Evolutionary conservation across 2,329 filamentous ascomycete species (phyloP).

Genomic region (Calonectria multiphialidica): DNA sequence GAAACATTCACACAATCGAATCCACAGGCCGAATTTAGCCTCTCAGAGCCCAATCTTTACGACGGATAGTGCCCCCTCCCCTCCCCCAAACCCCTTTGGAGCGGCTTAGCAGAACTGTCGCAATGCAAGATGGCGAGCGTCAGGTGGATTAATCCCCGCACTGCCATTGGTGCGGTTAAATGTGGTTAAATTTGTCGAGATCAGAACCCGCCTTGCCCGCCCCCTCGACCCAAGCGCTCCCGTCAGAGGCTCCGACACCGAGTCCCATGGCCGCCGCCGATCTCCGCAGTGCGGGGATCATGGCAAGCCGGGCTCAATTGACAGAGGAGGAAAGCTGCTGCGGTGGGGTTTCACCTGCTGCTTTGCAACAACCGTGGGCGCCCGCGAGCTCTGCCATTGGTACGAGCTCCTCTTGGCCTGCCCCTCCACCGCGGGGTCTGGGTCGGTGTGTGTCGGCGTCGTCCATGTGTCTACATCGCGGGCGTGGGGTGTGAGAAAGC

Average conservation of each 20-base stretch:
- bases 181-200: slow-evolving; percentile 25
- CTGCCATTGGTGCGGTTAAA: slow-evolving; percentile 32
- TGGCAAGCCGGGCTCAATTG: background rate
- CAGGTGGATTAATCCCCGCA: slow-evolving; percentile 10
- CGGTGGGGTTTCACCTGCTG: slow-evolving; percentile 8
- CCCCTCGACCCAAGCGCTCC: slow-evolving; percentile 23
- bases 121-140: background rate
- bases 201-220: background rate
- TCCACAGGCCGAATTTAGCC: background rate
- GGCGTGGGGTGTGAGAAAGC: slow-evolving; percentile 15
- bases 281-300: slow-evolving; percentile 27
- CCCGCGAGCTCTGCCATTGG: slow-evolving; percentile 14
- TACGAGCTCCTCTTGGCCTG: slow-evolving; percentile 14
- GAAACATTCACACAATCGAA: slow-evolving; percentile 1
- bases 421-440: slow-evolving; percentile 26
- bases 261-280: slow-evolving; percentile 21
- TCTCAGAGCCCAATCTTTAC: background rate
- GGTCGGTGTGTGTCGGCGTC: slow-evolving; percentile 20
- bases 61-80: background rate
- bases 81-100: too few species aligned
- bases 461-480: slow-evolving; percentile 10
- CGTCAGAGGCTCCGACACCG: slow-evolving; percentile 20
- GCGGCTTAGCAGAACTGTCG: slow-evolving; percentile 2
- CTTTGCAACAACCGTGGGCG: background rate
- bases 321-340: background rate